Percentiles rank a stretch among this genome's conserved stretches.
These are phyloP conservation scores for Multifurca ochricompacta DNA, from an alignment of 768 basidiomycete species.

Conservation along the genomic window DNA sequence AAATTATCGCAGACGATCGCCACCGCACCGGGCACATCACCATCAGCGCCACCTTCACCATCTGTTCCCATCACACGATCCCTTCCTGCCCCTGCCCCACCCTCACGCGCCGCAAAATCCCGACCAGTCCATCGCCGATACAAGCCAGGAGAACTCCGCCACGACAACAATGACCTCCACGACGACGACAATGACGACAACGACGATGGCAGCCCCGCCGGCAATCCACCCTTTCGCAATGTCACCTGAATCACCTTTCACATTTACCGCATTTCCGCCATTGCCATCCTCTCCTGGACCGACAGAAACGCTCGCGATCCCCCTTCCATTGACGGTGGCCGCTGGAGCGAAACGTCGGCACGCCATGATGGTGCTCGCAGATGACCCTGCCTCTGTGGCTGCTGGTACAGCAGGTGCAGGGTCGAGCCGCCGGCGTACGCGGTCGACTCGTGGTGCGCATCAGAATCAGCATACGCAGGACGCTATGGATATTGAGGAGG, in stretches of 20 bases:
- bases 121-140: slow-evolving; percentile 17
- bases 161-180: neutral
- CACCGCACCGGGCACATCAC: slow-evolving; percentile 13
- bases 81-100: slow-evolving; percentile 13
- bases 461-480: slow-evolving; percentile 37
- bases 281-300: slow-evolving; percentile 21
- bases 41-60: slow-evolving; percentile 27
- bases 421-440: slow-evolving; percentile 45
- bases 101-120: slow-evolving; percentile 18
- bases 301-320: slow-evolving; percentile 22
- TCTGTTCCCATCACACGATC: slow-evolving; percentile 19
- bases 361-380: slow-evolving; percentile 64
- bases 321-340: slow-evolving; percentile 27
- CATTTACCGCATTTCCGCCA: slow-evolving; percentile 27
- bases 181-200: too few relatives aligned
- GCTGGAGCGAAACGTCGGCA: slow-evolving; percentile 68
- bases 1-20: slow-evolving; percentile 20
- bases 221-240: slow-evolving; percentile 15
- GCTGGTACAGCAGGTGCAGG: slow-evolving; percentile 31
- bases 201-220: too few relatives aligned
- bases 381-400: slow-evolving; percentile 41
- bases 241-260: slow-evolving; percentile 14
- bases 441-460: slow-evolving; percentile 37
- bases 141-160: slow-evolving; percentile 7
- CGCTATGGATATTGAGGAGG: slow-evolving; percentile 71